phyloP scores from a whole-genome alignment of 805 yeast species.

The Sungouiella blattae region DNA sequence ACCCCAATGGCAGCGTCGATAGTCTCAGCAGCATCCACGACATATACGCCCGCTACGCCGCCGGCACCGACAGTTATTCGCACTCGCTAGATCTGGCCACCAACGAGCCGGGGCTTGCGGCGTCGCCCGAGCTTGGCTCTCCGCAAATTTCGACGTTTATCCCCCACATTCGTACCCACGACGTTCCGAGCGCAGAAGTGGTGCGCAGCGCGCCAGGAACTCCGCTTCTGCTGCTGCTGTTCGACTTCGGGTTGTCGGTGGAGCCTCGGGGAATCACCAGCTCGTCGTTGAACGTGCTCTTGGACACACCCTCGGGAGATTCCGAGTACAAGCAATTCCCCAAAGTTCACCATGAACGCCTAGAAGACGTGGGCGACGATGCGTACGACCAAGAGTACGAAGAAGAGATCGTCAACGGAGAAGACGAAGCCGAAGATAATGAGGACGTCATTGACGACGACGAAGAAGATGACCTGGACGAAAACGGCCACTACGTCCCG shows the following conservation, averaged over 20 bases:
- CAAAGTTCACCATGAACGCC: constrained; percentile 15
- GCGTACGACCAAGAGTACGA: neutral
- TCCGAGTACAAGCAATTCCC: constrained; percentile 18
- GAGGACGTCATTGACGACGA: constrained; percentile 9
- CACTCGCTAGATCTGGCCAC: constrained; percentile 8
- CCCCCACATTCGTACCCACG: no score
- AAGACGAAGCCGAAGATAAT: constrained; percentile 6
- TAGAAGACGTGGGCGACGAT: neutral
- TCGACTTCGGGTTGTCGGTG: constrained; percentile 26
- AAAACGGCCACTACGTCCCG: constrained; percentile 16
- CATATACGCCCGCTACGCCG: constrained; percentile 10
- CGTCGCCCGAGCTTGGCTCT: neutral
- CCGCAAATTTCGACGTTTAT: no score
- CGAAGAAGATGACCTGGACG: constrained; percentile 5
- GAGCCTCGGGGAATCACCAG: constrained; percentile 25
- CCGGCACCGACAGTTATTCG: neutral
- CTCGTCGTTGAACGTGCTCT: constrained; percentile 34
- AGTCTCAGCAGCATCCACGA: constrained; percentile 13
- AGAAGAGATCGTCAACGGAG: constrained; percentile 3
- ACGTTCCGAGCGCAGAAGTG: neutral
- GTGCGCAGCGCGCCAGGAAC: constrained; percentile 28
- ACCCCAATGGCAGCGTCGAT: constrained; percentile 8
- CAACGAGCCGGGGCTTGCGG: constrained; percentile 5
- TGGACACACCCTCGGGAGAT: constrained; percentile 26
- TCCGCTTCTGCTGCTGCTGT: constrained; percentile 26